Base-by-base conservation (phyloP, 2,329 filamentous ascomycete species). In the Aspergillus novoparasiticus region DNA sequence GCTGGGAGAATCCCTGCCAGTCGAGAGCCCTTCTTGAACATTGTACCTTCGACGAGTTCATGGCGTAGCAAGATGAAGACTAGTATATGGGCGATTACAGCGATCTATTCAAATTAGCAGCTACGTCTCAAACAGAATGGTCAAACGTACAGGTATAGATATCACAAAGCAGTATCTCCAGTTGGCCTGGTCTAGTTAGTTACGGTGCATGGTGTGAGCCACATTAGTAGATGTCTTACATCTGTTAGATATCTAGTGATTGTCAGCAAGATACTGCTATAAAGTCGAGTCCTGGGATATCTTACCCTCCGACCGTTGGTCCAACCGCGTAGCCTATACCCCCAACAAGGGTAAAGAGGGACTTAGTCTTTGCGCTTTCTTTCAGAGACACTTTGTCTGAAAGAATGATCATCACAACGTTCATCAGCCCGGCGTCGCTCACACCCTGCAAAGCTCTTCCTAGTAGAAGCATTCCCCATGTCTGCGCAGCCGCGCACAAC, bases 131-230 rank as follows among this genome's bases (percentile, higher is more conserved):
- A 5, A 51, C 6, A 9, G 9, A 26, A n/a, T 9, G 14, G 48
- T 82, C 68, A 1, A 79, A 4, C 79, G 79, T 60, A 89, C 80
- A 0, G 86, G 86, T n/a, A 88, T 79, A 64, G 86, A 87, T 59
- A 90, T 83, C 43, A 83, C 86, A 72, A 91, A 91, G 70, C 87
- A 88, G 83, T 89, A 91, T 57, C 88, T 79, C 88, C 89, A 91
- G 66, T 81, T 83, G 4, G 81, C 75, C 72, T 75, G n/a, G 30
- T 21, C 14, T 10, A 21, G 41, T 80, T 76, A 23, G 85, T 85
- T 14, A 88, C 21, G 5, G 8, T 8, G 14, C 4, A n/a, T 4
- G 9, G 0, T 2, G 39, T 32, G 30, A 36, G 19, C 45, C 6
- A 34, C 32, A 11, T 2, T 28, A 6, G 26, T 28, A 6, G 26